Conservation (phyloP, 2,329 filamentous ascomycete genomes). For the Calonectria pseudoreteaudii region DNA sequence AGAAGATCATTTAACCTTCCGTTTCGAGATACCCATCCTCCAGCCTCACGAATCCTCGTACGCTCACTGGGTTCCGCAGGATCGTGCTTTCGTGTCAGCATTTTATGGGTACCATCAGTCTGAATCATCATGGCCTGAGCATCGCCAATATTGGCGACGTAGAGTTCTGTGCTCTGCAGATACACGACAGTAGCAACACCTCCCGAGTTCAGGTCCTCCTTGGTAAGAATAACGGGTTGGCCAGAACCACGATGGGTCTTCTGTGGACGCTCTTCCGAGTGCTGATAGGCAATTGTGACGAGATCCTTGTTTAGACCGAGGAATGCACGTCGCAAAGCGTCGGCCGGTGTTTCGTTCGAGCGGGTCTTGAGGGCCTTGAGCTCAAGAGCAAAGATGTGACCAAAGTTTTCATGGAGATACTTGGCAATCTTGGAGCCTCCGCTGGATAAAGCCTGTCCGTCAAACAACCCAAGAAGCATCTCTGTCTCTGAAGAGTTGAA, state of each 20-base stretch:
- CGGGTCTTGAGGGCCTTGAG: slow-evolving; percentile 77
- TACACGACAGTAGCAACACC: slow-evolving; percentile 94
- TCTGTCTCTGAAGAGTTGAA: slow-evolving; percentile 93
- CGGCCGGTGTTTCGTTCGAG: slow-evolving; percentile 79
- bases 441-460: slow-evolving; percentile 88
- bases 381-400: slow-evolving; percentile 84
- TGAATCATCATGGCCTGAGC: slow-evolving; percentile 96
- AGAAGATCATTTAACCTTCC: slow-evolving; percentile 93
- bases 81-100: slow-evolving; percentile 92
- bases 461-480: slow-evolving; percentile 93
- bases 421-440: slow-evolving; percentile 97
- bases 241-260: slow-evolving; percentile 77
- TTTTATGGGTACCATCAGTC: slow-evolving; percentile 84
- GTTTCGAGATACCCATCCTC: slow-evolving; percentile 94
- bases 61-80: slow-evolving; percentile 88
- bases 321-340: slow-evolving; percentile 89
- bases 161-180: slow-evolving; percentile 88
- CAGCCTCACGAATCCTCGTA: slow-evolving; percentile 90
- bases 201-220: slow-evolving; percentile 90
- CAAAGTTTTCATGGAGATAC: slow-evolving; percentile 96
- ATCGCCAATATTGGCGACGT: slow-evolving; percentile 95
- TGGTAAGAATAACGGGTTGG: slow-evolving; percentile 81
- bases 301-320: slow-evolving; percentile 93
- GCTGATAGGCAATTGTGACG: slow-evolving; percentile 84
- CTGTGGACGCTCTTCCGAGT: slow-evolving; percentile 78